These are phyloP conservation scores for Tetraselmis chui DNA, from an alignment of 139 green algal genomes.

Conservation along the genomic window DNA sequence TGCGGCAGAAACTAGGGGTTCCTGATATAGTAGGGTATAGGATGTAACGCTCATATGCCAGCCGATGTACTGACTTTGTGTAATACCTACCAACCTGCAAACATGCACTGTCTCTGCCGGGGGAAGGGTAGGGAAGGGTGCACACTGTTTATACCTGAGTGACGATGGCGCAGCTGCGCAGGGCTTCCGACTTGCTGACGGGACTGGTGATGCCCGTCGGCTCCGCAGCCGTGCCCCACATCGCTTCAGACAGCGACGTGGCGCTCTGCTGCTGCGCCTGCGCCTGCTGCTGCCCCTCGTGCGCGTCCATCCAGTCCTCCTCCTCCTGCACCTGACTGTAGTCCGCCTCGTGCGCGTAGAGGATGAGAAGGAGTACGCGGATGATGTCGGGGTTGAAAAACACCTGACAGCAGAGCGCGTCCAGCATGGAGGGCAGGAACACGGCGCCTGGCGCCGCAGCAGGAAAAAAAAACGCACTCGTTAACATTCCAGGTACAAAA, in stretches of 20 bases:
- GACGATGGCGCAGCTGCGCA: not conserved
- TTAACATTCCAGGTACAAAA: no score
- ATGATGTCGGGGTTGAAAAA: slow-evolving; percentile 7
- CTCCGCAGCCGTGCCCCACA: no score
- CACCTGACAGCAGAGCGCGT: not conserved
- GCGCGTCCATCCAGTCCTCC: not conserved
- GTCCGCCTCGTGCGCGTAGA: not conserved
- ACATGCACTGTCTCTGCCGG: no score
- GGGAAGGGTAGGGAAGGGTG: not conserved
- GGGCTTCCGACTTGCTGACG: not conserved
- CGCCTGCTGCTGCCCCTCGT: not conserved
- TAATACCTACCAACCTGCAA: no score
- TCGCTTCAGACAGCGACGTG: no score
- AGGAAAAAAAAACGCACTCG: not conserved
- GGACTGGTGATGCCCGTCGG: not conserved
- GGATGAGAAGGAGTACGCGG: not conserved
- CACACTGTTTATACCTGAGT: no score
- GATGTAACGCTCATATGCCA: no score
- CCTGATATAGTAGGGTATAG: no score
- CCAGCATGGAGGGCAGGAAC: slow-evolving; percentile 1
- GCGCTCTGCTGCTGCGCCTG: no score
- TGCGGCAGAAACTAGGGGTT: no score
- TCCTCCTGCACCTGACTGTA: not conserved
- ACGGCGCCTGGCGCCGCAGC: not conserved
- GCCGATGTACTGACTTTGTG: no score